Evolutionary conservation across 1,139 yeast genomes (phyloP).

Genomic region (Pneumocystis carinii): DNA sequence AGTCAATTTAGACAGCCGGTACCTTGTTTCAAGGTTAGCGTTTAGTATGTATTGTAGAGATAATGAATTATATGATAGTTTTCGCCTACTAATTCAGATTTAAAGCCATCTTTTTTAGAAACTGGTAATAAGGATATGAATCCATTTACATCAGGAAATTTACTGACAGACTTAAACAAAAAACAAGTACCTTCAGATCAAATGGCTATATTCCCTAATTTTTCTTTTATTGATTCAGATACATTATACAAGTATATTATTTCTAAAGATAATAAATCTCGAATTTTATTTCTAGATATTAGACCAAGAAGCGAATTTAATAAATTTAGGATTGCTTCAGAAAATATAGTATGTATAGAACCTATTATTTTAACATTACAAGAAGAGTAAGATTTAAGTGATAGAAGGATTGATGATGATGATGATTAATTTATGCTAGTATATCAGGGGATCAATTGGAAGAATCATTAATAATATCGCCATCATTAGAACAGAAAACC

Average conservation of each 20-base stretch:
- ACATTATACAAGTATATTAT: constrained; percentile 19
- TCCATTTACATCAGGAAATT: not conserved
- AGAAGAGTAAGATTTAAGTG: not conserved
- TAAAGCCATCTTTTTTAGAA: not conserved
- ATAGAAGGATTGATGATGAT: too few species aligned
- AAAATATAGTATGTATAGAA: constrained; percentile 52
- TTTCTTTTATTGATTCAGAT: constrained; percentile 22
- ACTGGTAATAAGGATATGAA: not conserved
- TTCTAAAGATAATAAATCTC: constrained; percentile 11
- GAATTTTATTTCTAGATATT: constrained; percentile 43
- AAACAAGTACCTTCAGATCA: not conserved
- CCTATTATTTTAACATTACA: constrained; percentile 35
- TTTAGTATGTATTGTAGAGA: not conserved
- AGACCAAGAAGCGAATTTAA: constrained; percentile 46
- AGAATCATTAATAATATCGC: constrained; percentile 39
- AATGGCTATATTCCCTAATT: not conserved
- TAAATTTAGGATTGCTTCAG: constrained; percentile 42
- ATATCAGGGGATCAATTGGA: constrained; percentile 48
- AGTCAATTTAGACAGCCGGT: not conserved
- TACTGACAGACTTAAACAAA: not conserved
- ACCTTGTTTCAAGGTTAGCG: not conserved
- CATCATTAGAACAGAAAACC: constrained; percentile 36
- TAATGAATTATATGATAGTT: not conserved
- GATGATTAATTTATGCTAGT: constrained; percentile 20
- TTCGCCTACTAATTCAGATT: not conserved